Evolutionary conservation across 768 basidiomycete genomes (phyloP).

Genomic region (Boletus subcaerulescens): DNA sequence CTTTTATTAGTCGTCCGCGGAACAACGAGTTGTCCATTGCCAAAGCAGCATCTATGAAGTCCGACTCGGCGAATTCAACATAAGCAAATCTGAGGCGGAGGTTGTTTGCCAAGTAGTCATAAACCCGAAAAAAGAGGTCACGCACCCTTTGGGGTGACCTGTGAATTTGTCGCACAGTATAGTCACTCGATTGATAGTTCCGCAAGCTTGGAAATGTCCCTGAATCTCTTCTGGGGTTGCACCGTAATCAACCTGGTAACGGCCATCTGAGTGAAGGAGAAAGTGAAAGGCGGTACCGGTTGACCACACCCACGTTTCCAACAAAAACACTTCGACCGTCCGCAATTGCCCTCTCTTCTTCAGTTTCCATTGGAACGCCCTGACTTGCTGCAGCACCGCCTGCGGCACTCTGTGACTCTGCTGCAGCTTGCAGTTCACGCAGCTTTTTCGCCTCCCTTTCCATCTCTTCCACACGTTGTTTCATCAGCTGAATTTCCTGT

Average conservation of each 20-base stretch:
- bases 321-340: conserved; percentile 91
- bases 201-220: conserved; percentile 94
- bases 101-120: conserved; percentile 6
- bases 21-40: conserved; percentile 97
- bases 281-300: conserved; percentile 2
- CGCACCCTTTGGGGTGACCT: conserved; percentile 96
- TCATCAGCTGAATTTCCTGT: conserved; percentile 90
- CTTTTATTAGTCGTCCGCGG: conserved; percentile 90
- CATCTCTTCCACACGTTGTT: conserved; percentile 91
- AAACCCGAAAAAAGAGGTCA: conserved; percentile 12
- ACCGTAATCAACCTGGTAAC: conserved; percentile 85
- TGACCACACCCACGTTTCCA: conserved; percentile 76
- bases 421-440: conserved; percentile 80
- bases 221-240: conserved; percentile 99
- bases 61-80: conserved; percentile 95
- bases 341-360: conserved; percentile 79
- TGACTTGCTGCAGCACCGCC: conserved; percentile 46
- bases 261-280: conserved; percentile 9
- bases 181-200: conserved; percentile 97
- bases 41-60: conserved; percentile 85
- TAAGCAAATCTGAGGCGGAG: conserved; percentile 77
- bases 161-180: conserved; percentile 99
- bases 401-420: conserved; percentile 51
- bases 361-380: conserved; percentile 62
- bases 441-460: conserved; percentile 86